These are phyloP conservation scores for Cyclanthera cordifolia DNA, from an alignment of 306 rosid genomes.

Conservation along the genomic window DNA sequence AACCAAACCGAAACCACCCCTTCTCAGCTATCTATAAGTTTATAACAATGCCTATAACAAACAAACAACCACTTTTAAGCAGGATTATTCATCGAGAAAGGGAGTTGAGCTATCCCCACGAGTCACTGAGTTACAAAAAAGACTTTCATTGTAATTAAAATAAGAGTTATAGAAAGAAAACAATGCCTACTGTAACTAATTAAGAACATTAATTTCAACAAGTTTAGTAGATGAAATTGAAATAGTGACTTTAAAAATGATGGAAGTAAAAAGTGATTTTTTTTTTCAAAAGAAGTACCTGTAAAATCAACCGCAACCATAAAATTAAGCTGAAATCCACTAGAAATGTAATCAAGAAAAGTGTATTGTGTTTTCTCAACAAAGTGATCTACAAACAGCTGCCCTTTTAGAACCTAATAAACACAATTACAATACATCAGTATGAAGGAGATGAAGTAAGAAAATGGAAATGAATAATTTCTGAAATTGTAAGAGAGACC, in stretches of 20 bases:
- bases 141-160: no score
- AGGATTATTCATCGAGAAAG: no score
- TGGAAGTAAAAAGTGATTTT: not conserved
- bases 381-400: constrained; percentile 63
- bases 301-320: constrained; percentile 94
- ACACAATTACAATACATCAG: constrained; percentile 13
- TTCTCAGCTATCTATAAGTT: no score
- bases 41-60: not conserved
- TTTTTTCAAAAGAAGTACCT: constrained; percentile 22
- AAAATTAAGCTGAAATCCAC: constrained; percentile 79
- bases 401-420: constrained; percentile 52
- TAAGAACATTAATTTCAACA: not conserved
- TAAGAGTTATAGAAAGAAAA: no score
- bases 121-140: no score
- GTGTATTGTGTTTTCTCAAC: constrained; percentile 53
- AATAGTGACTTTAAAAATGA: not conserved
- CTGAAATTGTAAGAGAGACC: constrained; percentile 24
- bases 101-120: no score
- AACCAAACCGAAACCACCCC: no score
- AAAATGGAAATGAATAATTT: not conserved
- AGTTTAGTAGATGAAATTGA: not conserved
- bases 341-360: constrained; percentile 76
- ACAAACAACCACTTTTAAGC: no score
- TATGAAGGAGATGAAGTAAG: not conserved
- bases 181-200: not conserved